phyloP scores from a whole-genome alignment of 2,329 filamentous ascomycete genomes.

The Diaporthe capsici region DNA sequence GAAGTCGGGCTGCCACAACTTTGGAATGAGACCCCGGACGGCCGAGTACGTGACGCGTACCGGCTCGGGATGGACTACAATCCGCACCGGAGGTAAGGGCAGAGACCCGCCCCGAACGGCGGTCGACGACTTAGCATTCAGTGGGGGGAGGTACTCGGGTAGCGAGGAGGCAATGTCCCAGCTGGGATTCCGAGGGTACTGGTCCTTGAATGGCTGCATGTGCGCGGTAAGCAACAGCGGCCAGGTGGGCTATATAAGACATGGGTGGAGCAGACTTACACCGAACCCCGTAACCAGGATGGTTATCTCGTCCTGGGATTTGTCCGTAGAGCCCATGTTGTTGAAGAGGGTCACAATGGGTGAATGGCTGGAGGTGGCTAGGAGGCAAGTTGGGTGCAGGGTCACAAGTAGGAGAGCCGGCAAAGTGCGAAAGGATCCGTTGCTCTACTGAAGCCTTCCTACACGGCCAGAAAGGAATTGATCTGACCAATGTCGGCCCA shows the following conservation, averaged over 20 bases:
- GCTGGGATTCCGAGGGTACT: slow-evolving; percentile 82
- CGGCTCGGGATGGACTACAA: slow-evolving; percentile 75
- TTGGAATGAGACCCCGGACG: slow-evolving; percentile 75
- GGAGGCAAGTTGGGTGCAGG: neutral
- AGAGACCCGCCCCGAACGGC: slow-evolving; percentile 49
- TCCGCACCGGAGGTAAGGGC: slow-evolving; percentile 66
- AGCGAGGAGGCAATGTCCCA: slow-evolving; percentile 82
- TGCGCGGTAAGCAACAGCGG: slow-evolving; percentile 11
- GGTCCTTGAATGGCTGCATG: slow-evolving; percentile 81
- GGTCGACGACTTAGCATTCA: slow-evolving; percentile 58
- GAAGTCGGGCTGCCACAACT: slow-evolving; percentile 67
- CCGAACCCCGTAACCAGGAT: slow-evolving; percentile 74
- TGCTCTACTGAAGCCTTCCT: slow-evolving; percentile 11
- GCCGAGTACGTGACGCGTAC: slow-evolving; percentile 80
- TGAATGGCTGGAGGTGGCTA: neutral
- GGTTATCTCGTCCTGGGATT: slow-evolving; percentile 64
- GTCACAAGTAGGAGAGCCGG: slow-evolving; percentile 6
- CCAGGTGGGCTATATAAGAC: neutral
- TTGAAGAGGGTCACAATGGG: neutral
- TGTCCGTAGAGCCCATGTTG: slow-evolving; percentile 49
- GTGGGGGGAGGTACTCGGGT: slow-evolving; percentile 72
- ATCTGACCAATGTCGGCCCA: neutral
- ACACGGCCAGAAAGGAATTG: neutral
- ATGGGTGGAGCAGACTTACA: slow-evolving; percentile 56
- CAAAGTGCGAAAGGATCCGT: neutral